These are phyloP conservation scores for Cystobasidium onofrii DNA, from an alignment of 768 basidiomycete species.

Conservation along the genomic window DNA sequence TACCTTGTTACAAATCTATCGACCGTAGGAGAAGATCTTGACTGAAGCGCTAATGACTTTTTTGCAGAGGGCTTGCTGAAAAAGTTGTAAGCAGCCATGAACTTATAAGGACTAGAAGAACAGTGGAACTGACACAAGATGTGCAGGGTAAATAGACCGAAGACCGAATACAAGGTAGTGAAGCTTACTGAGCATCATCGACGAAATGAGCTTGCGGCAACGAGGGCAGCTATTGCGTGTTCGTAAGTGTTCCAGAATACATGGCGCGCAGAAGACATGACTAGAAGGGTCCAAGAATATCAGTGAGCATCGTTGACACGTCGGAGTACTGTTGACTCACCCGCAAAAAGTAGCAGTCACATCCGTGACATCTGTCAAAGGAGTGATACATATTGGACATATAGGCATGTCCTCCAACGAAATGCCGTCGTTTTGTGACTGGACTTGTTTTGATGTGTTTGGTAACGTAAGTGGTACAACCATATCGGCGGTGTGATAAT, in stretches of 20 bases:
- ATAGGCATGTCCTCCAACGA: neutral
- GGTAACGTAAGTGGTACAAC: neutral
- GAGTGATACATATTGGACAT: constrained; percentile 22
- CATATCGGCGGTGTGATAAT: neutral
- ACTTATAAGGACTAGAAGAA: neutral
- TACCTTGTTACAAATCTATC: too few species aligned
- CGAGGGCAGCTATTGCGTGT: neutral
- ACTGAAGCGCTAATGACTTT: too few species aligned
- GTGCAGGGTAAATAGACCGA: neutral
- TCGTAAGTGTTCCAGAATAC: constrained; percentile 13
- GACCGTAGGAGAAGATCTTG: too few species aligned
- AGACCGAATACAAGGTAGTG: neutral
- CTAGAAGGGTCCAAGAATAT: neutral
- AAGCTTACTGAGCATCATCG: constrained; percentile 20
- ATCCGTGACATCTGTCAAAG: neutral
- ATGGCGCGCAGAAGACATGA: constrained; percentile 14
- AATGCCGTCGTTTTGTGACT: neutral
- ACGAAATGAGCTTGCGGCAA: constrained; percentile 8
- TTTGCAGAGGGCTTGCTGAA: too few species aligned
- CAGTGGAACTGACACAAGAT: neutral
- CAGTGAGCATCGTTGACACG: neutral
- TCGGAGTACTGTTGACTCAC: neutral
- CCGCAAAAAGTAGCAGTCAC: constrained; percentile 21
- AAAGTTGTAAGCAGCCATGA: too few species aligned
- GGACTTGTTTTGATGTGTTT: neutral